Evolutionary conservation across 768 basidiomycete genomes (phyloP), one percentile per base, ranked within the genome.

Genomic region (Russula olivacea): DNA sequence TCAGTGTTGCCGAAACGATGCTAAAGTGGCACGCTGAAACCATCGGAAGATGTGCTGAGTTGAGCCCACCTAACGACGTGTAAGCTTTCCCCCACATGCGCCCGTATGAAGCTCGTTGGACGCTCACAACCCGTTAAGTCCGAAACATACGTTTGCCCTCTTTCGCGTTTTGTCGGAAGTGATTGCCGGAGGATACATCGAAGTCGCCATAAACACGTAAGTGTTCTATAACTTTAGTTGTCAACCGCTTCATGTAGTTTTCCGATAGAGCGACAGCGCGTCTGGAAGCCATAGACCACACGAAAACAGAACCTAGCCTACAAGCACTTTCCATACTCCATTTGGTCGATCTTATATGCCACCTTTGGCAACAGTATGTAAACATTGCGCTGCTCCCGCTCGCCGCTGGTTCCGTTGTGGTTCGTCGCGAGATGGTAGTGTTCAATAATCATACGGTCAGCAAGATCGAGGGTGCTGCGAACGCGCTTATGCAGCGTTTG

Each of bases 11-110:
- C 2, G 93, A 96, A 77, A 87, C 81, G 69, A 94, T 98, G 86
- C 76, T 98, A 17, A 91, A 86, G 73, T 98, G 96, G 94, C 97
- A 99, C 74, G 96, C 97, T 2, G 97, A 99, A 72, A 92, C 94
- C 5, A 87, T 97, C 32, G 96, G 97, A 4, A 78, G 97, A 68
- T 95, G 93, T 67, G 91, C 95, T 12, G 97, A 98, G 74, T 77
- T 99, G 52, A 94, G 87, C 70, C 74, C 86, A 12, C 70, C 82
- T 9, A 86, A 83, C 48, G 97, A 99, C 70, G 85, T 95, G 93
- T 97, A 70, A 76, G 91, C 79, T 3, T 40, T 17, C 21, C 1
- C 52, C 34, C 30, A 9, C 47, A 62, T 32, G 34, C 45, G 34
- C 34, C 9, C 10, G 7, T 2, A 23, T 59, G 21, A 49, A 11